Conservation (phyloP, 2,329 filamentous ascomycete genomes). For the Penicillium corylophilum region DNA sequence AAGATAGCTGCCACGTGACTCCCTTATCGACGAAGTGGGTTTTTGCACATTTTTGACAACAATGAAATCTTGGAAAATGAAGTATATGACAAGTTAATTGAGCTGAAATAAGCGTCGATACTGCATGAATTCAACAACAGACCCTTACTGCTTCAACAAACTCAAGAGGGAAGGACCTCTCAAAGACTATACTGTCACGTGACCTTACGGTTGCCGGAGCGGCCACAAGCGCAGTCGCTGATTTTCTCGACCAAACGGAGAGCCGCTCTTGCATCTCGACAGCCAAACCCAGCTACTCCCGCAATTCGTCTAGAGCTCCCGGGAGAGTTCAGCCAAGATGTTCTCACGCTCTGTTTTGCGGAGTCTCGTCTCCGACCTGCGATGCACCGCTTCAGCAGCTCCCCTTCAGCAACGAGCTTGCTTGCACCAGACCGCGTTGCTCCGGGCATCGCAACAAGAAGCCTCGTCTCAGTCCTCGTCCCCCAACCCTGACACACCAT, state of each 20-base stretch:
- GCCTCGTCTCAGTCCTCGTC: conserved; percentile 31
- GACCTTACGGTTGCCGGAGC: conserved; percentile 27
- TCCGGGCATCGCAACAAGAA: conserved; percentile 22
- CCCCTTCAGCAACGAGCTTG: conserved; percentile 39
- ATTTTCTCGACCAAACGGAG: conserved; percentile 34
- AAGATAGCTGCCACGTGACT: conserved; percentile 27
- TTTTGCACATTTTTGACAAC: neutral
- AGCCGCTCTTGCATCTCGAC: conserved; percentile 13
- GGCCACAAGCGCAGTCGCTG: conserved; percentile 31
- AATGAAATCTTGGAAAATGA: neutral
- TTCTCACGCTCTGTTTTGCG: conserved; percentile 38
- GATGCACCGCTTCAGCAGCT: conserved; percentile 24
- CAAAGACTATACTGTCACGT: conserved; percentile 21
- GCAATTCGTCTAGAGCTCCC: conserved; percentile 10
- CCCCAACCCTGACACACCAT: conserved; percentile 30
- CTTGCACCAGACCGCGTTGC: conserved; percentile 41
- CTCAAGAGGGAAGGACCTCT: neutral
- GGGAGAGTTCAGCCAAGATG: conserved; percentile 27
- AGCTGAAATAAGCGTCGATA: too few relatives aligned
- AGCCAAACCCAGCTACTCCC: conserved; percentile 14
- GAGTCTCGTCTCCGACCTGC: conserved; percentile 29
- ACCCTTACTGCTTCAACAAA: too few relatives aligned
- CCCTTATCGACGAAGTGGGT: conserved; percentile 16
- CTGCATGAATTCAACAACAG: neutral
- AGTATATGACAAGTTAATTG: neutral